Base-by-base conservation (phyloP, 441 rosid species). In the Breynia disticha region DNA sequence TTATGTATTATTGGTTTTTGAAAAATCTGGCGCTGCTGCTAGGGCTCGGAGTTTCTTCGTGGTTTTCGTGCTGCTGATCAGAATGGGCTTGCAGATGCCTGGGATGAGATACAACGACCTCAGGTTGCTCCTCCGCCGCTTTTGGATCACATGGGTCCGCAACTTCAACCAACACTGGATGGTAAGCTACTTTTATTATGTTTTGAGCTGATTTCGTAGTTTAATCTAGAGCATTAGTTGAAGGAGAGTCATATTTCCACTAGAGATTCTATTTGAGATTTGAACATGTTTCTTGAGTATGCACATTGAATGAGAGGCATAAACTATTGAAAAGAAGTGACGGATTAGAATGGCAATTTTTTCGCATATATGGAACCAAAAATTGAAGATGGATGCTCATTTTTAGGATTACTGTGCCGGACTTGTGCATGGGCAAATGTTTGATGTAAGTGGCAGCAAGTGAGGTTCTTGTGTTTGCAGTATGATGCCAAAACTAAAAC, bases 31-130 rank as follows among this genome's bases (percentile, higher is more conserved):
- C n/a, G 13, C 2, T 42, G 56, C 12, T 60, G 50, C 60, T 67
- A 93, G 97, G 87, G 86, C 46, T 57, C 95, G 10, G 88, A 84
- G 50, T 93, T 93, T 69, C 70, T 87, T 54, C 72, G 74, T 21
- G 74, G 79, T 43, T 84, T 88, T 56, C 89, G 74, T 14, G 56
- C 84, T 54, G 84, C 75, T 0, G 81, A 81, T 72, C 90, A 77
- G 54, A 79, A 77, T 81, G 87, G 86, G 52, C 47, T 93, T 8
- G 60, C 77, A 35, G 83, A 75, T 46, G 97, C 80, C 13, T 93
- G 98, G 98, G 83, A 86, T 55, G 98, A 93, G 59, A 72, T 86
- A 28, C 89, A 84, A 55, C 72, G 56, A 19, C 56, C 61, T 46
- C 48, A 37, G 45, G 43, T 48, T 7, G 57, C 57, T 15, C 62